These are phyloP conservation scores for Triticum urartu DNA, from an alignment of 176 grass and related monocot genomes.

Conservation along the genomic window DNA sequence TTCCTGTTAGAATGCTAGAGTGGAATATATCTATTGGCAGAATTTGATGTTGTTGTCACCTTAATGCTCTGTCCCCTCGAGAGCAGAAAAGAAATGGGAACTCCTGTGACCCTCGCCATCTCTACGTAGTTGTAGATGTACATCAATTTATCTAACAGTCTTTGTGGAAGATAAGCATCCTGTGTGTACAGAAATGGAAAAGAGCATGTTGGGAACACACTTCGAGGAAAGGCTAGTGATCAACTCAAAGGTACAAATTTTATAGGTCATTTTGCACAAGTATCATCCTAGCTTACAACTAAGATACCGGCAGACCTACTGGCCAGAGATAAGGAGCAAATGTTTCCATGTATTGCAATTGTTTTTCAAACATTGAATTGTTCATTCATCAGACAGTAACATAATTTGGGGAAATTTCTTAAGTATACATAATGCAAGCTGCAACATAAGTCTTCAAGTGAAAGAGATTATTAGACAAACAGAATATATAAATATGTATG, in stretches of 20 bases:
- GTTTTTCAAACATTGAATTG: background rate
- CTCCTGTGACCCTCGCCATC: conserved; percentile 98
- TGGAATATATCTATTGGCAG: background rate
- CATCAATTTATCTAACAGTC: conserved; percentile 96
- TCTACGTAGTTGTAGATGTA: conserved; percentile 99
- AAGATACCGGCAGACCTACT: background rate
- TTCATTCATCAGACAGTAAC: background rate
- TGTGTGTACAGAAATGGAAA: conserved; percentile 38
- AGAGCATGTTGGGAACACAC: background rate
- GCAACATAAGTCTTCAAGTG: background rate
- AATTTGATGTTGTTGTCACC: conserved; percentile 39
- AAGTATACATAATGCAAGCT: background rate
- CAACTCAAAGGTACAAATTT: conserved; percentile 9
- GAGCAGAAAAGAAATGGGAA: conserved; percentile 94
- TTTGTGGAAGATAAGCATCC: conserved; percentile 98
- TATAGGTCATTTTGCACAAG: background rate
- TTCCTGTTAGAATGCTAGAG: conserved; percentile 30
- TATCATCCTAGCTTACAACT: conserved; percentile 14
- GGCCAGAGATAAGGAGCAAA: background rate
- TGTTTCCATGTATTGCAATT: background rate
- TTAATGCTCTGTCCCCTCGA: conserved; percentile 98
- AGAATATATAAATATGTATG: background rate
- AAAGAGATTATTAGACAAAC: conserved; percentile 4
- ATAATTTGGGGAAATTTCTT: background rate
- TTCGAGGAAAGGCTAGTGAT: conserved; percentile 15